A percentile compares a stretch with the other conserved stretches of the same genome.
These are phyloP conservation scores for Zoysia matrella DNA, from an alignment of 202 grass and related monocot genomes.

Conservation along the genomic window DNA sequence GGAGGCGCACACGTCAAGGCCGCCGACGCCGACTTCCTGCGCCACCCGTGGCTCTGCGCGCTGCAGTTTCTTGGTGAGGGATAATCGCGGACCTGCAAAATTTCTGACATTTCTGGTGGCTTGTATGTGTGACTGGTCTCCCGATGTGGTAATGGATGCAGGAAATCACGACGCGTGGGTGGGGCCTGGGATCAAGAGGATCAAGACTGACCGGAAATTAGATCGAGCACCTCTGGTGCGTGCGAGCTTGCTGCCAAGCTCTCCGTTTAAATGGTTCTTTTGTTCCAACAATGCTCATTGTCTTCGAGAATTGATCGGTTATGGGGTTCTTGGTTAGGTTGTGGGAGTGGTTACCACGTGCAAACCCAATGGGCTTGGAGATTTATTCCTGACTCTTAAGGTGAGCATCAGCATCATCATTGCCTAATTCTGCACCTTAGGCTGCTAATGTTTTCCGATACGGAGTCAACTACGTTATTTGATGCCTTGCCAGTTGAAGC, in stretches of 20 bases:
- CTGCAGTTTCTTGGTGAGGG: conserved; percentile 66
- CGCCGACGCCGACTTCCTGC: conserved; percentile 64
- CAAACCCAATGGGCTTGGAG: conserved; percentile 66
- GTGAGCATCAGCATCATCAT: conserved; percentile 37
- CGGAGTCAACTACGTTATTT: neutral
- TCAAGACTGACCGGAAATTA: conserved; percentile 32
- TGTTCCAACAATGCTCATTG: neutral
- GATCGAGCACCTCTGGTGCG: conserved; percentile 59
- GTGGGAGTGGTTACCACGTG: conserved; percentile 64
- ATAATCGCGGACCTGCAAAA: neutral
- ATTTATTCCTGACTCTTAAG: conserved; percentile 72
- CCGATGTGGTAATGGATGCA: conserved; percentile 15
- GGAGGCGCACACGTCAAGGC: conserved; percentile 6
- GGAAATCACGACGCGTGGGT: conserved; percentile 41
- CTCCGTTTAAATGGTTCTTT: neutral
- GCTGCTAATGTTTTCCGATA: neutral
- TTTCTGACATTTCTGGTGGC: neutral
- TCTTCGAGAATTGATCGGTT: conserved; percentile 1
- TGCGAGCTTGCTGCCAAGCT: neutral
- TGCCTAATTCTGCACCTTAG: neutral
- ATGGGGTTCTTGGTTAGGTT: conserved; percentile 53
- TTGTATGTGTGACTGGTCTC: neutral
- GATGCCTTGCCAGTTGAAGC: no score
- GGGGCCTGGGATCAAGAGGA: conserved; percentile 51
- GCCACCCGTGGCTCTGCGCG: conserved; percentile 67